Evolutionary conservation across 202 grass and related monocot genomes (phyloP).

Genomic region (Dendrocalamus latiflorus): DNA sequence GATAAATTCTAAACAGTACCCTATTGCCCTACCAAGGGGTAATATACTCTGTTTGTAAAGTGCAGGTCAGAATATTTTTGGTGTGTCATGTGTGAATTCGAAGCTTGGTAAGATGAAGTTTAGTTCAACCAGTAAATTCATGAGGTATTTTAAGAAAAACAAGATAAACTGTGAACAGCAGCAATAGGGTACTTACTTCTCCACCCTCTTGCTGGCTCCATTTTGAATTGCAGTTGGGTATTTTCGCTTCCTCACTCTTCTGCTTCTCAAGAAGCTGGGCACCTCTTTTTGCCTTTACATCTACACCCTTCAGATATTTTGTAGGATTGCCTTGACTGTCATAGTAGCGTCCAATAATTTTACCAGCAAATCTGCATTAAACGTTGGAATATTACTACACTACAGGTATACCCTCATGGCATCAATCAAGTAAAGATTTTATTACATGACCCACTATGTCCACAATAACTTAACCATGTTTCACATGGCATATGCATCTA

Average conservation of each 20-base stretch:
- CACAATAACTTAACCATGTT: slow-evolving; percentile 8
- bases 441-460: not conserved
- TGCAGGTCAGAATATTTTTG: not conserved
- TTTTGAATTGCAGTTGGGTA: slow-evolving; percentile 83
- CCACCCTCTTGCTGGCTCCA: slow-evolving; percentile 90
- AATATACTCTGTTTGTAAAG: not conserved
- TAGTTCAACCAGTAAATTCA: not conserved
- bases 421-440: not conserved
- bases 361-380: slow-evolving; percentile 67
- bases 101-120: not conserved
- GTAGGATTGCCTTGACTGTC: slow-evolving; percentile 80
- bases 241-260: slow-evolving; percentile 78
- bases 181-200: slow-evolving; percentile 44
- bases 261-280: slow-evolving; percentile 90
- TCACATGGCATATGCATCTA: not conserved
- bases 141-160: not conserved
- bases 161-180: not conserved
- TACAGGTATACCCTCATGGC: too few species aligned
- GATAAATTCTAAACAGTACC: not conserved
- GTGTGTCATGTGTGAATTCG: not conserved
- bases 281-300: slow-evolving; percentile 85
- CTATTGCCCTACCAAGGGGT: not conserved
- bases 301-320: slow-evolving; percentile 83
- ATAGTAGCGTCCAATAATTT: slow-evolving; percentile 79
- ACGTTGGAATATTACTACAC: not conserved